Evolutionary conservation across 2,329 filamentous ascomycete species (phyloP).

Genomic region (Fusarium penzigii): DNA sequence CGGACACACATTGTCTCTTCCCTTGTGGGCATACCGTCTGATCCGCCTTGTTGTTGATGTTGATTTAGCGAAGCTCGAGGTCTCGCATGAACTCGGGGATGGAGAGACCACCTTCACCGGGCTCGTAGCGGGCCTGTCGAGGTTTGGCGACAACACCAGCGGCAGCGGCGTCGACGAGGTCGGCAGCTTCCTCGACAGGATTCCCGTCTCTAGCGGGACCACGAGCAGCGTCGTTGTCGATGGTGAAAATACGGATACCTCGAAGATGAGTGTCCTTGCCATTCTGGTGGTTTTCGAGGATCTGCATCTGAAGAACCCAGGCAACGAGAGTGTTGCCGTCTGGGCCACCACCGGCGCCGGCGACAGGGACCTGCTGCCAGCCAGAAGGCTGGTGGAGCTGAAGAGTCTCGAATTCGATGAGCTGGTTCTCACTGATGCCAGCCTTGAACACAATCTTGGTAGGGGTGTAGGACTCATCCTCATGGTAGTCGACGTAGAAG

Average conservation of each 20-base stretch:
- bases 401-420: constrained; percentile 84
- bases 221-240: constrained; percentile 51
- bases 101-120: constrained; percentile 36
- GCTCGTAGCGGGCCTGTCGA: constrained; percentile 32
- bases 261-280: constrained; percentile 98
- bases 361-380: constrained; percentile 82
- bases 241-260: constrained; percentile 81
- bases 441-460: constrained; percentile 88
- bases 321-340: constrained; percentile 78
- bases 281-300: constrained; percentile 97
- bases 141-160: constrained; percentile 17
- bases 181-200: constrained; percentile 31
- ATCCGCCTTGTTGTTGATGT: not conserved
- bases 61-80: constrained; percentile 41
- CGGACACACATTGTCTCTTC: constrained; percentile 2
- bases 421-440: constrained; percentile 87
- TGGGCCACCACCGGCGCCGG: constrained; percentile 55
- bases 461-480: constrained; percentile 95
- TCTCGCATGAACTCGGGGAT: constrained; percentile 46
- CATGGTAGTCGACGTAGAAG: constrained; percentile 87
- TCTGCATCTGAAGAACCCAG: constrained; percentile 86
- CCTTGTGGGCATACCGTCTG: not conserved
- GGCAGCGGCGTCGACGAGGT: constrained; percentile 23
- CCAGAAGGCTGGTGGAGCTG: constrained; percentile 77
- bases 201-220: constrained; percentile 41